Evolutionary conservation across 2,329 filamentous ascomycete genomes (phyloP).

Genomic region (Epicoccum nigrum): DNA sequence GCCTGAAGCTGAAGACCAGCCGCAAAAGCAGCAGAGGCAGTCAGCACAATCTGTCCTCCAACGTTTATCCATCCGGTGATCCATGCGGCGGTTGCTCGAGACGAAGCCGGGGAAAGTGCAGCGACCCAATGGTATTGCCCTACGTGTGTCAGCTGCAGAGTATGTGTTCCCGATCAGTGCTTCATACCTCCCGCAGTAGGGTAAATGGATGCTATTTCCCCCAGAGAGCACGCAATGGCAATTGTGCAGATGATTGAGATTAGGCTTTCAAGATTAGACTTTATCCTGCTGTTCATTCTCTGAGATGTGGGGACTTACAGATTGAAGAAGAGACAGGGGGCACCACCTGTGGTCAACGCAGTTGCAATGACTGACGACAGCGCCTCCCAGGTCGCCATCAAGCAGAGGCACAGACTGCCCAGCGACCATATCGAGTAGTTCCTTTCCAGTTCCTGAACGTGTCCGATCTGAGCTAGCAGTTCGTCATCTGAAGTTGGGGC

Average conservation of each 20-base stretch:
- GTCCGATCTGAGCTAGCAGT: conserved; percentile 29
- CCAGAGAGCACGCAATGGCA: conserved; percentile 71
- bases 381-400: conserved; percentile 61
- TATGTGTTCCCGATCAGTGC: not conserved
- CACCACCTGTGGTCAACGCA: conserved; percentile 54
- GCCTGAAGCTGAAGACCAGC: conserved; percentile 54
- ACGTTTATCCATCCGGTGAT: conserved; percentile 53
- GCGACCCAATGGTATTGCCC: conserved; percentile 58
- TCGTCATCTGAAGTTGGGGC: conserved; percentile 15
- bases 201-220: conserved; percentile 74
- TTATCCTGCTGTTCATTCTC: not conserved
- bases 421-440: conserved; percentile 55
- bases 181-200: conserved; percentile 71
- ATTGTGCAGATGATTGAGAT: conserved; percentile 59
- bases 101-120: conserved; percentile 44
- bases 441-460: conserved; percentile 35
- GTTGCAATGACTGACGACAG: conserved; percentile 54
- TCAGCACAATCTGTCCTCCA: conserved; percentile 55
- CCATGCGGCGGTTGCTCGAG: conserved; percentile 49
- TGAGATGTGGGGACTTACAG: conserved; percentile 37
- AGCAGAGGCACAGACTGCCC: conserved; percentile 52
- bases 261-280: conserved; percentile 38
- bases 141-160: conserved; percentile 11
- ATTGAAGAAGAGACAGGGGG: conserved; percentile 56
- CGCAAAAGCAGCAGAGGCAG: conserved; percentile 57